These are phyloP conservation scores for Viridothelium virens DNA, from an alignment of 495 filamentous ascomycete genomes.

Conservation along the genomic window DNA sequence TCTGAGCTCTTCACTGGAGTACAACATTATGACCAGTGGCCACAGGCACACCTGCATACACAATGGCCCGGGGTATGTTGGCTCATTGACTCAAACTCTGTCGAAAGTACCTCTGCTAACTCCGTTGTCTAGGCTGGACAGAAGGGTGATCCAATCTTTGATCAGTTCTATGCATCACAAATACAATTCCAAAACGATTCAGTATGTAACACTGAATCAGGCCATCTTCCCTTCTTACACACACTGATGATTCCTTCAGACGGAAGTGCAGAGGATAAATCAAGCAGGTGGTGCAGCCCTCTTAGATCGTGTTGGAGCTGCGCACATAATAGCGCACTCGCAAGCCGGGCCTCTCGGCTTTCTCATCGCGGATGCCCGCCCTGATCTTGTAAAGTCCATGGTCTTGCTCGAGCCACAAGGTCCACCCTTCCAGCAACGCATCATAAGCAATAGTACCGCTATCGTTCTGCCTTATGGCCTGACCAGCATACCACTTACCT, in stretches of 20 bases:
- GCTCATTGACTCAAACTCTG: not conserved
- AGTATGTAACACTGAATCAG: not conserved
- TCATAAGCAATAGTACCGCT: constrained; percentile 1
- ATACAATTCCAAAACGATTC: constrained; percentile 25
- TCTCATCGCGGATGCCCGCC: constrained; percentile 29
- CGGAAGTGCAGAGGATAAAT: constrained; percentile 22
- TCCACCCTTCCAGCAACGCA: not conserved
- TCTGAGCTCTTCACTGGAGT: constrained; percentile 39
- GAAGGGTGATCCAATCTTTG: constrained; percentile 42
- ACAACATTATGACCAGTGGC: constrained; percentile 35
- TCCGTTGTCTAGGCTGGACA: constrained; percentile 25
- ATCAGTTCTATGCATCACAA: constrained; percentile 35
- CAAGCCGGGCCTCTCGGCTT: constrained; percentile 31
- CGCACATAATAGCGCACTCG: constrained; percentile 32
- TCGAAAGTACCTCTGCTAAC: not conserved
- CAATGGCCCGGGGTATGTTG: constrained; percentile 40
- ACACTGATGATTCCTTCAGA: constrained; percentile 16
- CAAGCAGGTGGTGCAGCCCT: constrained; percentile 29
- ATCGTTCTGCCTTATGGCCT: constrained; percentile 23
- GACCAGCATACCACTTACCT: constrained; percentile 34
- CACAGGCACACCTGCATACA: constrained; percentile 41
- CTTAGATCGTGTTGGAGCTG: constrained; percentile 32
- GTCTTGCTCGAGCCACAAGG: constrained; percentile 1
- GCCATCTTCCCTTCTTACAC: not conserved
- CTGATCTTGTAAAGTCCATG: constrained; percentile 18